Percentiles rank a stretch among this genome's conserved stretches.
Evolutionary conservation across 2,329 filamentous ascomycete species (phyloP).

Genomic region (Exophiala dermatitidis): DNA sequence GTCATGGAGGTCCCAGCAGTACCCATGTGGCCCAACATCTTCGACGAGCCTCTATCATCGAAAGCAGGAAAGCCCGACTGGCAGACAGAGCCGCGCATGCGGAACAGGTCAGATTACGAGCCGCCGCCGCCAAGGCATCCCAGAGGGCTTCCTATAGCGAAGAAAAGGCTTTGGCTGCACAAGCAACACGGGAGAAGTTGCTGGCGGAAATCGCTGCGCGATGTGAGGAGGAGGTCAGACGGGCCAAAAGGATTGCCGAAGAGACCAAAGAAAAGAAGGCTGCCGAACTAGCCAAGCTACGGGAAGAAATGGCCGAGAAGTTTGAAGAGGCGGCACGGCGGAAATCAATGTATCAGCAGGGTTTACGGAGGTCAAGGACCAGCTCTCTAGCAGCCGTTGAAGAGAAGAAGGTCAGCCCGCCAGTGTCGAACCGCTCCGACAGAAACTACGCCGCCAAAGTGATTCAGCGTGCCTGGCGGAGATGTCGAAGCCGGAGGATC

Average conservation of each 20-base stretch:
- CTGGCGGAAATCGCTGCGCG: constrained; percentile 58
- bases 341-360: constrained; percentile 43
- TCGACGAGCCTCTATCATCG: constrained; percentile 58
- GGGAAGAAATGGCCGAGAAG: constrained; percentile 58
- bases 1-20: constrained; percentile 46
- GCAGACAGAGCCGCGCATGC: constrained; percentile 59
- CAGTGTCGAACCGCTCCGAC: constrained; percentile 37
- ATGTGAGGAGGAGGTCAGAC: constrained; percentile 59
- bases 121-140: constrained; percentile 54
- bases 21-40: constrained; percentile 59
- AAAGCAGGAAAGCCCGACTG: constrained; percentile 56
- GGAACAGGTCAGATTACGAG: constrained; percentile 58
- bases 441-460: constrained; percentile 48
- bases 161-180: constrained; percentile 56
- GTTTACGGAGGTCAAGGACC: constrained; percentile 45
- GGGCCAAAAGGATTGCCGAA: constrained; percentile 60
- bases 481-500: constrained; percentile 42
- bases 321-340: constrained; percentile 57
- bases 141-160: constrained; percentile 52
- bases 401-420: constrained; percentile 37
- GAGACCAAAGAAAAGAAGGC: constrained; percentile 59
- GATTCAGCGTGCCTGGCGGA: constrained; percentile 54
- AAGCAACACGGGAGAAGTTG: constrained; percentile 56
- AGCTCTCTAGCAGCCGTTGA: constrained; percentile 43
- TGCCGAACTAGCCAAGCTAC: constrained; percentile 52